Percentiles rank a stretch among this genome's conserved stretches.
Conservation (phyloP, 164 flowering plant genomes). For the Umbellularia californica region DNA sequence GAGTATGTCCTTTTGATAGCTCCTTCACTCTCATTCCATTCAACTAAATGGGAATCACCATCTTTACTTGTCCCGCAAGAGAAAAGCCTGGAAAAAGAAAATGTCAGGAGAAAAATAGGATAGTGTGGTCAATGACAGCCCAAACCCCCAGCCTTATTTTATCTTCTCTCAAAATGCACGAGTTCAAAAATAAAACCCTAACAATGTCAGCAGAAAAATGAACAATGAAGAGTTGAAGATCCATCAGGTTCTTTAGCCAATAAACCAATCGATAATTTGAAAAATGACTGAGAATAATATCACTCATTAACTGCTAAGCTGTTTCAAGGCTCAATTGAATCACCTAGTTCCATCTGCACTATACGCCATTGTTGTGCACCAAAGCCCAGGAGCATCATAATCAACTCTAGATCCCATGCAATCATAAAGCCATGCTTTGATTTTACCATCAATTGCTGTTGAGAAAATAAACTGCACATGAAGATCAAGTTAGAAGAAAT, state of each 20-base stretch:
- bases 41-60: conserved; percentile 23
- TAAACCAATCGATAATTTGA: neutral
- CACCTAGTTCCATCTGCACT: conserved; percentile 83
- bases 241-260: neutral
- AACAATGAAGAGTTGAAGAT: neutral
- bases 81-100: conserved; percentile 7
- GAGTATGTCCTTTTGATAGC: conserved; percentile 24
- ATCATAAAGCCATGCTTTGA: conserved; percentile 82
- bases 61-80: conserved; percentile 26
- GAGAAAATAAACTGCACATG: conserved; percentile 62
- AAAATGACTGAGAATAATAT: too few relatives aligned
- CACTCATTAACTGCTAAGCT: neutral
- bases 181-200: too few relatives aligned
- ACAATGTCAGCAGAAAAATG: neutral
- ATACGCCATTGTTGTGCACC: conserved; percentile 64
- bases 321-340: neutral
- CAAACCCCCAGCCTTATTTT: too few relatives aligned
- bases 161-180: too few relatives aligned
- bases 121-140: too few relatives aligned
- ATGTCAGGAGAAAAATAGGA: too few relatives aligned
- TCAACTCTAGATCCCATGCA: conserved; percentile 72
- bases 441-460: conserved; percentile 74
- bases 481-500: neutral
- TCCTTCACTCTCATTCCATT: conserved; percentile 26
- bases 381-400: conserved; percentile 81